Evolutionary conservation across 2,329 filamentous ascomycete species (phyloP).

Genomic region (Catunica adiposa): DNA sequence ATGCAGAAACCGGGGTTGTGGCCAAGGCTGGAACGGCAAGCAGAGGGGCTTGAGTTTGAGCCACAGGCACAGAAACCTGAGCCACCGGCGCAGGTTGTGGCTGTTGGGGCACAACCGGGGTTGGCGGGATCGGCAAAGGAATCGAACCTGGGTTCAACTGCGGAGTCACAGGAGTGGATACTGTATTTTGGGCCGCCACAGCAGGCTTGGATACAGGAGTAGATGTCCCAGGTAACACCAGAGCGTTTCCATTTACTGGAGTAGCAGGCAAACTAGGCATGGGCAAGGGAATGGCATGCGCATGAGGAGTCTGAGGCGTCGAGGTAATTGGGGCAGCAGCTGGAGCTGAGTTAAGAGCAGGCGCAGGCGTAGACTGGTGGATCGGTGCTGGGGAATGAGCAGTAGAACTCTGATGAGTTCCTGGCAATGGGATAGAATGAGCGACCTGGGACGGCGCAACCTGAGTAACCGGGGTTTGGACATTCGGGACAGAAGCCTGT

Average conservation of each 20-base stretch:
- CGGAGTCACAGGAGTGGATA: neutral
- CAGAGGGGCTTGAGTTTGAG: too few species aligned
- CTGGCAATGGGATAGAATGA: neutral
- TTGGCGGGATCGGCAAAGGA: neutral
- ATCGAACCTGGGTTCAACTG: neutral
- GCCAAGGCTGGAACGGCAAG: too few species aligned
- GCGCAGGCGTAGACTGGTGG: too few species aligned
- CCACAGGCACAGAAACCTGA: too few species aligned
- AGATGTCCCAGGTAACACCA: neutral
- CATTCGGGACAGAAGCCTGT: neutral
- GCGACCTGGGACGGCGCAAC: neutral
- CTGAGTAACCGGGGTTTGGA: neutral
- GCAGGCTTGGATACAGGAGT: neutral
- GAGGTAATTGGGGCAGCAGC: too few species aligned
- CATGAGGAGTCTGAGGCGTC: neutral
- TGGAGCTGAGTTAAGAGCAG: too few species aligned
- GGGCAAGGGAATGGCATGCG: conserved; percentile 6
- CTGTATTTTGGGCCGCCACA: neutral
- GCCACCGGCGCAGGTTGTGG: neutral
- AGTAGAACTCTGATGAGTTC: too few species aligned
- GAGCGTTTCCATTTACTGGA: neutral
- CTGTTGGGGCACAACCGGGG: neutral
- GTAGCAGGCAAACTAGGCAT: neutral
- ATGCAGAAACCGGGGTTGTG: neutral
- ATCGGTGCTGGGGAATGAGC: too few species aligned